A percentile compares a stretch with the other conserved stretches of the same genome.
Conservation (phyloP, 306 rosid genomes). For the Benincasa hispida region DNA sequence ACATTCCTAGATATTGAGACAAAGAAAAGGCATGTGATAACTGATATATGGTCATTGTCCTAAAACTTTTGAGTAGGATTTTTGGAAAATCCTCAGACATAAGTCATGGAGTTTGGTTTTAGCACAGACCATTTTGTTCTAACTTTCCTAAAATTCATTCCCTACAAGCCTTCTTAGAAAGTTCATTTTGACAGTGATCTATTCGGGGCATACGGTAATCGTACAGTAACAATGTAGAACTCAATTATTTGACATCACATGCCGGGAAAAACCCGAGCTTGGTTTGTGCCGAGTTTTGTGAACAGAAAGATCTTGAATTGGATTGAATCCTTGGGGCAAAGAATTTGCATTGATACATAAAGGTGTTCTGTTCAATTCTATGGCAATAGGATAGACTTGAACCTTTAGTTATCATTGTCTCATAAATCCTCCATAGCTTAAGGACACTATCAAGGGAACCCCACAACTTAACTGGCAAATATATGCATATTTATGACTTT, state of each 20-base stretch:
- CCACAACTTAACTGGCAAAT: slow-evolving; percentile 12
- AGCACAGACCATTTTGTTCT: not conserved
- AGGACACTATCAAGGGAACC: slow-evolving; percentile 5
- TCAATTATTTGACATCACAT: not conserved
- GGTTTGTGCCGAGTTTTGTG: not conserved
- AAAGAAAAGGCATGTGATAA: not conserved
- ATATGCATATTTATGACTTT: not conserved
- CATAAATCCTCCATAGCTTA: not conserved
- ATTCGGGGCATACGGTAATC: not conserved
- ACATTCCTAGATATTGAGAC: not conserved
- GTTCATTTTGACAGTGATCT: not conserved
- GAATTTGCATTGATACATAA: not conserved
- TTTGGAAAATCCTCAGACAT: not conserved
- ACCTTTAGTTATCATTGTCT: slow-evolving; percentile 2
- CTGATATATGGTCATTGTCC: slow-evolving; percentile 3
- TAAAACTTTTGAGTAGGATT: not conserved
- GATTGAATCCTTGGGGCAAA: not conserved
- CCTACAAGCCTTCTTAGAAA: not conserved
- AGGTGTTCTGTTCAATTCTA: not conserved
- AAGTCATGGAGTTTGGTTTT: not conserved
- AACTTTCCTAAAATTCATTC: not conserved
- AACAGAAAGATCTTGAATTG: not conserved
- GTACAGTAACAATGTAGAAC: not conserved
- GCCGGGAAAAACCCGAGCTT: not conserved
- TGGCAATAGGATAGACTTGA: not conserved